Conservation (phyloP, 1,139 yeast species). For the Hemisphaericaspora lyxosophila region DNA sequence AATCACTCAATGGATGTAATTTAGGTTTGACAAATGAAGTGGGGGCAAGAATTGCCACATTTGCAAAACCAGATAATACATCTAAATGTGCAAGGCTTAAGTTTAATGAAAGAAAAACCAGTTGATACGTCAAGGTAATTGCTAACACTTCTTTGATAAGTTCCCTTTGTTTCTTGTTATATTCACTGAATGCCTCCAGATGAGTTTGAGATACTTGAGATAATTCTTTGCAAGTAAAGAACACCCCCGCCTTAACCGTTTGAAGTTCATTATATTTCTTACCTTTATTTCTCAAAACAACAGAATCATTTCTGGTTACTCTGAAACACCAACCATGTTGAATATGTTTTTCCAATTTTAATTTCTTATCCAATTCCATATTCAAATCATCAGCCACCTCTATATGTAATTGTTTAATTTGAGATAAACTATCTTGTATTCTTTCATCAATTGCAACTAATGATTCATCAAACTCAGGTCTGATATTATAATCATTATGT, state of each 20-base stretch:
- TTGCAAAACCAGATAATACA: conserved; percentile 83
- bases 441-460: conserved; percentile 59
- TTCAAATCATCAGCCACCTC: conserved; percentile 72
- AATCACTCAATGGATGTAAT: conserved; percentile 47
- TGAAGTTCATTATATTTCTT: conserved; percentile 72
- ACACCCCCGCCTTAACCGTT: conserved; percentile 93
- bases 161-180: conserved; percentile 70
- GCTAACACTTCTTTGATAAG: conserved; percentile 79
- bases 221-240: conserved; percentile 72
- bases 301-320: conserved; percentile 85
- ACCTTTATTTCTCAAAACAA: conserved; percentile 63
- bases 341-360: conserved; percentile 83
- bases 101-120: conserved; percentile 69
- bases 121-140: conserved; percentile 77
- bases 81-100: conserved; percentile 71
- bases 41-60: conserved; percentile 81
- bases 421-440: conserved; percentile 53
- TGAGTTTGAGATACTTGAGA: conserved; percentile 61
- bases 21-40: conserved; percentile 75
- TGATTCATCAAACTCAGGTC: conserved; percentile 85
- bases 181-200: conserved; percentile 59
- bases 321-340: conserved; percentile 94
- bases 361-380: conserved; percentile 81
- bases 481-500: conserved; percentile 71
- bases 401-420: conserved; percentile 60